Conservation (phyloP, 352 stramenopile genomes). For the Globisporangium solare region DNA sequence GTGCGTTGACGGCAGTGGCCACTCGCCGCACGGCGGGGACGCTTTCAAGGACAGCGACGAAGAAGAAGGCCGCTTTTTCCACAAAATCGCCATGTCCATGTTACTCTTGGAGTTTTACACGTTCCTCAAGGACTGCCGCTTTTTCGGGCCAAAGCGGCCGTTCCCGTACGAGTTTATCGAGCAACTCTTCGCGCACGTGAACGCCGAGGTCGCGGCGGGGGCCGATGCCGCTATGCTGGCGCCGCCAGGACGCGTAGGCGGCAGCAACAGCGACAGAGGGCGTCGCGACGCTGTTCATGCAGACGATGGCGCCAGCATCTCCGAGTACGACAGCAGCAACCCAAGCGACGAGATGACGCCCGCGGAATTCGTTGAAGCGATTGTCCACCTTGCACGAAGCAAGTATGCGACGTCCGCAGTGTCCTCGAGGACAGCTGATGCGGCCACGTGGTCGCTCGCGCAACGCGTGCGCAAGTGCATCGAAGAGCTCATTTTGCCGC, state of each 20-base stretch:
- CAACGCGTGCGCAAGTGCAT: slow-evolving; percentile 45
- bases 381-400: slow-evolving; percentile 49
- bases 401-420: slow-evolving; percentile 15
- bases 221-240: slow-evolving; percentile 19
- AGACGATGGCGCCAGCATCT: not conserved
- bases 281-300: too few species aligned
- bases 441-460: slow-evolving; percentile 15
- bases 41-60: slow-evolving; percentile 6
- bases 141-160: slow-evolving; percentile 41
- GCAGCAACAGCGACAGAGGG: not conserved
- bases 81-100: slow-evolving; percentile 63
- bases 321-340: slow-evolving; percentile 4
- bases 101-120: slow-evolving; percentile 57
- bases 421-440: slow-evolving; percentile 9
- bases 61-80: slow-evolving; percentile 57
- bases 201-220: slow-evolving; percentile 27
- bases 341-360: slow-evolving; percentile 48
- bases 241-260: slow-evolving; percentile 2
- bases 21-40: not conserved
- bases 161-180: slow-evolving; percentile 65
- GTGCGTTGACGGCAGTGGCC: slow-evolving; percentile 24
- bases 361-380: slow-evolving; percentile 59
- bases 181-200: slow-evolving; percentile 50
- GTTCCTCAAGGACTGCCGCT: slow-evolving; percentile 63
- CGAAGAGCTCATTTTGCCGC: slow-evolving; percentile 45